Percentiles rank a stretch among this genome's conserved stretches.
These are phyloP conservation scores for Sporothrix brunneoviolacea DNA, from an alignment of 2,329 filamentous ascomycete species.

Conservation along the genomic window DNA sequence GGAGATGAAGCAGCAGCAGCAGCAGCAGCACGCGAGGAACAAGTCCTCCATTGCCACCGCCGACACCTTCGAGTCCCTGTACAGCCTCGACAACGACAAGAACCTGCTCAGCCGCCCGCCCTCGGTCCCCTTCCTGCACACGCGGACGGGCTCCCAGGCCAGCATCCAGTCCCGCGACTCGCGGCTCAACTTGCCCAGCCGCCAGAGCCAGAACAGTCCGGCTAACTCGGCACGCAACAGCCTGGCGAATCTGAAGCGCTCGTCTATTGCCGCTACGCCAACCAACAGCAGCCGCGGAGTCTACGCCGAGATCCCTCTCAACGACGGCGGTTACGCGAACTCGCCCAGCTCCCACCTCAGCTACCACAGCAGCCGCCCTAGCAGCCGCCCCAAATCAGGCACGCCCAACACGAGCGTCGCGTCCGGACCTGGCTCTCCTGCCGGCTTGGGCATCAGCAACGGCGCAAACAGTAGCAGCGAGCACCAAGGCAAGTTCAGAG, in stretches of 20 bases:
- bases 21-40: constrained; percentile 62
- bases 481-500: constrained; percentile 43
- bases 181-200: constrained; percentile 48
- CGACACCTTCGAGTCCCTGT: constrained; percentile 26
- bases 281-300: constrained; percentile 31
- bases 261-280: constrained; percentile 31
- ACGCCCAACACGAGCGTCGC: neutral
- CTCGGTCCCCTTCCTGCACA: constrained; percentile 74
- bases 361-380: neutral
- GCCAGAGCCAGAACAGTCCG: constrained; percentile 41
- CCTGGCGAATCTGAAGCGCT: constrained; percentile 32
- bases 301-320: constrained; percentile 44
- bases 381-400: constrained; percentile 1
- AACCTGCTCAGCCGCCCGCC: constrained; percentile 39
- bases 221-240: constrained; percentile 38
- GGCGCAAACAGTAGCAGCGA: constrained; percentile 24
- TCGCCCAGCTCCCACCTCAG: constrained; percentile 13
- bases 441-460: neutral
- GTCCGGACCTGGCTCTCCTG: constrained; percentile 6
- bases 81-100: constrained; percentile 49
- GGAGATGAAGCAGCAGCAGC: constrained; percentile 2
- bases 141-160: constrained; percentile 54
- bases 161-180: constrained; percentile 46
- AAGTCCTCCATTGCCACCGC: constrained; percentile 48
- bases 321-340: constrained; percentile 29